A percentile compares a stretch with the other conserved stretches of the same genome.
Evolutionary conservation across 2,329 filamentous ascomycete genomes (phyloP).

Genomic region (Cladosporium halotolerans): DNA sequence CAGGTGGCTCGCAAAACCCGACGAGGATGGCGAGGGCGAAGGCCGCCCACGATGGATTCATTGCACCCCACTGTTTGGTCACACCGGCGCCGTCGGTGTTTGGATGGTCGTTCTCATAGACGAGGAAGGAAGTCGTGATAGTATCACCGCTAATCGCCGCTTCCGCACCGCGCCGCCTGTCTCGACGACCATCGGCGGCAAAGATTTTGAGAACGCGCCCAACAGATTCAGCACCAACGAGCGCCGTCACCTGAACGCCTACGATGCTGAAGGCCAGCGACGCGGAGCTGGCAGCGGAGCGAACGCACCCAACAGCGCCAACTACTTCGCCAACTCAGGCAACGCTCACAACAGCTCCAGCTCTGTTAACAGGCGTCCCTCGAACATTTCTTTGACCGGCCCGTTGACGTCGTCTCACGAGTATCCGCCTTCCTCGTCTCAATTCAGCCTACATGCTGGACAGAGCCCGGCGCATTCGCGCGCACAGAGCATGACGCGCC

Average conservation of each 20-base stretch:
- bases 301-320: conserved; percentile 5
- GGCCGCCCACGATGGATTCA: conserved; percentile 69
- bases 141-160: conserved; percentile 18
- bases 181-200: conserved; percentile 27
- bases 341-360: neutral
- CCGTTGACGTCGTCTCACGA: conserved; percentile 6
- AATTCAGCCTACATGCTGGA: conserved; percentile 10
- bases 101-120: conserved; percentile 75
- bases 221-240: neutral
- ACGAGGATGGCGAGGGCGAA: conserved; percentile 38
- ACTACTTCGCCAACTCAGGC: conserved; percentile 1
- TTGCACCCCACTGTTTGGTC: conserved; percentile 64
- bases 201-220: conserved; percentile 20
- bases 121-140: conserved; percentile 36
- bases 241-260: conserved; percentile 7
- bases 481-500: conserved; percentile 5
- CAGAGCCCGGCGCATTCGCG: conserved; percentile 2
- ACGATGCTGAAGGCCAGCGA: conserved; percentile 3
- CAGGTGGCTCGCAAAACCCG: conserved; percentile 54
- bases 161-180: conserved; percentile 33
- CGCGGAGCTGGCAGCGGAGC: conserved; percentile 6
- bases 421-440: conserved; percentile 5
- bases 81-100: conserved; percentile 62
- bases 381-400: neutral
- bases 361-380: neutral